phyloP scores from a whole-genome alignment of 441 rosid genomes.

The Adansonia grandidieri region DNA sequence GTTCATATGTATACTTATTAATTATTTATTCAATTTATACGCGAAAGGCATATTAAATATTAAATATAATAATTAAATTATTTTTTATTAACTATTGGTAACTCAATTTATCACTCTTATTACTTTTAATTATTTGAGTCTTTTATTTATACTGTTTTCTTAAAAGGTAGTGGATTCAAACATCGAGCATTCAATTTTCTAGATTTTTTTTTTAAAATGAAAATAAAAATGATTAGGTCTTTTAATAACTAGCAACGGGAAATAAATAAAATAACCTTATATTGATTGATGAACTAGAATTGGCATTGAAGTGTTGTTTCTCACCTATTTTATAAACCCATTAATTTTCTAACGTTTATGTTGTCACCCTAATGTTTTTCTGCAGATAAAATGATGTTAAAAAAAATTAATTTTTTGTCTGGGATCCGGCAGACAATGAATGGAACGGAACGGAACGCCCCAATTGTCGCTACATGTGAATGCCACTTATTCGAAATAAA shows the following conservation, averaged over 20 bases:
- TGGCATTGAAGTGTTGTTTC: too few species aligned
- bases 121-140: neutral
- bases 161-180: neutral
- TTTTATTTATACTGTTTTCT: neutral
- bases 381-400: neutral
- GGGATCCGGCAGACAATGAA: neutral
- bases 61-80: neutral
- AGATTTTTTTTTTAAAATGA: neutral
- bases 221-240: neutral
- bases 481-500: neutral
- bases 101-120: neutral
- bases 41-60: neutral
- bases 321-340: too few species aligned
- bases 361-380: neutral
- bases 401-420: neutral
- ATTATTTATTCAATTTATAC: neutral
- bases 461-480: neutral
- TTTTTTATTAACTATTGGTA: neutral
- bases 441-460: neutral
- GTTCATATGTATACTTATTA: neutral
- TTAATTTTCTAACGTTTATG: neutral
- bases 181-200: neutral
- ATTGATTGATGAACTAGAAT: too few species aligned
- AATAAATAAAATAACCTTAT: too few species aligned
- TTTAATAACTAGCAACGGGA: too few species aligned